Percentiles rank a stretch among this genome's conserved stretches.
These are phyloP conservation scores for Chiua sp. DNA, from an alignment of 1,284 basidiomycete genomes.

Conservation along the genomic window DNA sequence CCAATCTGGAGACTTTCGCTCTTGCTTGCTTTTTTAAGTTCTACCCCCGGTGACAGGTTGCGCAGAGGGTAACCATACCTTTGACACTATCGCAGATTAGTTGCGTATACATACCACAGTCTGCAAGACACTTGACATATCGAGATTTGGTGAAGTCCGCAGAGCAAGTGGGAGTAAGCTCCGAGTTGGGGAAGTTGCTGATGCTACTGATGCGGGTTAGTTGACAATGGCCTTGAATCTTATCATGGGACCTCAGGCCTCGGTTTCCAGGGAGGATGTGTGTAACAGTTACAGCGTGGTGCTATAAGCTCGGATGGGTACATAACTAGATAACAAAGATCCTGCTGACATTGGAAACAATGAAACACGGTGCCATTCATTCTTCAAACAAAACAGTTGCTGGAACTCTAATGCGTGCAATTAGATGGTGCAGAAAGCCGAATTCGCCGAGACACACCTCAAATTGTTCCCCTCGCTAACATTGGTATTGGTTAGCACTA, in stretches of 20 bases:
- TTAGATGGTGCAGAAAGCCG: background rate
- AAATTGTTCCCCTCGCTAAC: slow-evolving; percentile 1
- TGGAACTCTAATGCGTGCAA: background rate
- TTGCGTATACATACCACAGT: background rate
- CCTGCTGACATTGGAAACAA: too few relatives aligned
- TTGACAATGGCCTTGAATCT: too few relatives aligned
- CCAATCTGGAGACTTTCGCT: background rate
- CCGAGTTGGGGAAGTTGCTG: too few relatives aligned
- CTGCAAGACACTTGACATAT: background rate
- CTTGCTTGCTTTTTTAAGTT: background rate
- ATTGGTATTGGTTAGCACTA: background rate
- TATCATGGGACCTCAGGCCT: too few relatives aligned
- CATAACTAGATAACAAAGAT: too few relatives aligned
- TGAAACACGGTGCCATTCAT: too few relatives aligned
- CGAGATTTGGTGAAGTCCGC: too few relatives aligned
- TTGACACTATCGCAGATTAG: background rate
- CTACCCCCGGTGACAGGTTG: background rate
- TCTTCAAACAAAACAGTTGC: slow-evolving; percentile 3
- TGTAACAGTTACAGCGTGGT: too few relatives aligned
- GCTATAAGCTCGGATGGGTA: too few relatives aligned
- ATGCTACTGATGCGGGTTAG: too few relatives aligned
- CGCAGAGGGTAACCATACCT: background rate
- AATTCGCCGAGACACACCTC: background rate
- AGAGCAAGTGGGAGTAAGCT: too few relatives aligned
- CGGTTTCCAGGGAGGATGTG: too few relatives aligned